A percentile compares a stretch with the other conserved stretches of the same genome.
phyloP scores from a whole-genome alignment of 2,329 filamentous ascomycete genomes.

The Trichoderma simmonsii region DNA sequence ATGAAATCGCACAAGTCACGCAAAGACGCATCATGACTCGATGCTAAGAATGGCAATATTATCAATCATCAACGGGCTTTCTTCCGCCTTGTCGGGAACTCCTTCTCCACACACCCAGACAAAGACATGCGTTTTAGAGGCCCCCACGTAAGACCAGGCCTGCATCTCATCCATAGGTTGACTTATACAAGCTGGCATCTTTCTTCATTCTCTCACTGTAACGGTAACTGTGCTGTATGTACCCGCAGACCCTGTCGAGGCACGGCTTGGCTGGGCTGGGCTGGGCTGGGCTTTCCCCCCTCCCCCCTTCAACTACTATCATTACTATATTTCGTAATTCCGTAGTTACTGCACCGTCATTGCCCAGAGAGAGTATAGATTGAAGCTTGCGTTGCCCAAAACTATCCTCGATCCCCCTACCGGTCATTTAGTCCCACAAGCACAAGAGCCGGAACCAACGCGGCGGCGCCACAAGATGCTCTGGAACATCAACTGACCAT shows the following conservation, averaged over 20 bases:
- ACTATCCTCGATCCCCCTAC: background rate
- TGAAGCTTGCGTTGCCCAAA: background rate
- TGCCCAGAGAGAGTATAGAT: background rate
- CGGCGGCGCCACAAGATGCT: background rate
- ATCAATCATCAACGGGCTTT: background rate
- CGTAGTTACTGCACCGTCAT: background rate
- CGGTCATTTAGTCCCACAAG: background rate
- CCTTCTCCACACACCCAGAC: background rate
- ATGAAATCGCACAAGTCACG: background rate
- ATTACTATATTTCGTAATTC: background rate
- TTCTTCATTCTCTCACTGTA: background rate
- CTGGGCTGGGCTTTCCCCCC: background rate
- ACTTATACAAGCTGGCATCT: background rate
- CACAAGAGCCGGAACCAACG: background rate
- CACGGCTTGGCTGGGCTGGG: background rate
- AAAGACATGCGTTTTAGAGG: background rate
- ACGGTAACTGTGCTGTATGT: background rate
- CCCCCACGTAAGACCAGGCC: background rate
- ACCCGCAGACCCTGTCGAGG: background rate
- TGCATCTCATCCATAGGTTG: background rate
- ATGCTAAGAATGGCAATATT: constrained; percentile 6
- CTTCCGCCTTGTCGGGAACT: background rate
- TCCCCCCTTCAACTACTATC: background rate
- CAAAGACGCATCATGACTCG: background rate
- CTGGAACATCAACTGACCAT: background rate